These are phyloP conservation scores for Arabidopsis thaliana DNA, from an alignment of 345 rosid genomes.

Conservation along the genomic window DNA sequence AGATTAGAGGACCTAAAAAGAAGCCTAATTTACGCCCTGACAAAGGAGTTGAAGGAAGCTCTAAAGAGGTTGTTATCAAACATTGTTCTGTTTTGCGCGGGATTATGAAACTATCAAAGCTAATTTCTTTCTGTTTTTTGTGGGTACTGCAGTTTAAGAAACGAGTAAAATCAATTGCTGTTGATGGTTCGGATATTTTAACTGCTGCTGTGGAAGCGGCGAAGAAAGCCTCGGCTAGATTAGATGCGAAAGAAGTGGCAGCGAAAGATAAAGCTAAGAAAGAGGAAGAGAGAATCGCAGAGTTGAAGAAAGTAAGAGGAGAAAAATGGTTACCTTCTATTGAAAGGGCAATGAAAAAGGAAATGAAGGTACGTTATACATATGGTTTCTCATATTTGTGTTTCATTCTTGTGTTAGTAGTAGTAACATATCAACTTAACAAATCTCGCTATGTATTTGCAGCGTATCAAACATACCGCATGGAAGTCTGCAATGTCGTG, in stretches of 20 bases:
- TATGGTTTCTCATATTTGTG: neutral
- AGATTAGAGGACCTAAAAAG: conserved; percentile 66
- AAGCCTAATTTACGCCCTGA: conserved; percentile 77
- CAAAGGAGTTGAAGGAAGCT: conserved; percentile 55
- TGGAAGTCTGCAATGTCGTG: conserved; percentile 24
- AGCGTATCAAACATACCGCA: conserved; percentile 25
- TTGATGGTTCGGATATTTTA: conserved; percentile 70
- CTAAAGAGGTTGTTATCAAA: conserved; percentile 62
- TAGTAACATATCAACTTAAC: conserved; percentile 5
- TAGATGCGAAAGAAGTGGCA: conserved; percentile 66
- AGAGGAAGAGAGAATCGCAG: conserved; percentile 81
- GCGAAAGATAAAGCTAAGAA: conserved; percentile 76
- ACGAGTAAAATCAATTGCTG: conserved; percentile 57
- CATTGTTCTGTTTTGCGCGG: neutral
- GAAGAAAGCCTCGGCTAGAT: conserved; percentile 59
- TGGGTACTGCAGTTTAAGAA: conserved; percentile 59
- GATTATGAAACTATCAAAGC: neutral
- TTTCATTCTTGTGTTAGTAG: conserved; percentile 8
- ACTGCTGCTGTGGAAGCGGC: conserved; percentile 61
- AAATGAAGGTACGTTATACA: conserved; percentile 50
- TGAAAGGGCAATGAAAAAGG: conserved; percentile 56
- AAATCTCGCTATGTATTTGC: conserved; percentile 25
- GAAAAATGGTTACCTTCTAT: conserved; percentile 92
- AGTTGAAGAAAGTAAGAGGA: conserved; percentile 72
- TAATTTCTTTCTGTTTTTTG: neutral